Evolutionary conservation across 495 filamentous ascomycete species (phyloP), one percentile per base, ranked within the genome.

Genomic region (Aspergillus biplanus): DNA sequence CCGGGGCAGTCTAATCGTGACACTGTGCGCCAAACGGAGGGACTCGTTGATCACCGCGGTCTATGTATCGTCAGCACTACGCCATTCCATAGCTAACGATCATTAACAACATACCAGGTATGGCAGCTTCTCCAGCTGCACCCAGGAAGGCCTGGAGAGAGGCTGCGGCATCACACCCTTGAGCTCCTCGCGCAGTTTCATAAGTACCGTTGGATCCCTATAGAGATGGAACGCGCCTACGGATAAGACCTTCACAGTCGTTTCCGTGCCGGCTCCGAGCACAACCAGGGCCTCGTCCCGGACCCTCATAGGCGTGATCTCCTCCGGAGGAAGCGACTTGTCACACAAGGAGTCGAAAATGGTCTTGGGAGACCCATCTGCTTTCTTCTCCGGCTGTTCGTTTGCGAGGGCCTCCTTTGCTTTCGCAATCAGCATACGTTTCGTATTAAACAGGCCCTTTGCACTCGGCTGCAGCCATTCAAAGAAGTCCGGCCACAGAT

Each of bases 121-220:
- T 0, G 85, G 82, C 2, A 87, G 69, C 33, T 78, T 52, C 58
- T 87, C 82, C 32, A 87, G 73, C 52, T 79, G 65, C 16, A 62
- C 68, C 75, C 73, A 80, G 1, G 73, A 64, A 0, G 74, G 67
- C 6, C 64, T 31, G n/a, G 49, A 47, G 7, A 64, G 32, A 8
- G 72, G 69, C n/a, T 67, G 66, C 0, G 75, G 76, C 58, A 78
- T 74, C 3, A 73, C 71, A 6, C 54, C 21, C 48, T 70, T 63
- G 13, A 80, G 52, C 47, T 80, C 79, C 6, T 69, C 65, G 16
- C 73, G 67, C 39, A 80, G 44, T 52, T 70, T 71, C 0, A 7
- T 11, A 13, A n/a, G 47, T 4, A 74, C 50, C 0, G 32, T 27
- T 0, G 55, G 11, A 13, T 69, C 55, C 3, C 11, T 50, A n/a